A percentile compares a stretch with the other conserved stretches of the same genome.
These are phyloP conservation scores for Alternaria infectoria DNA, from an alignment of 2,329 filamentous ascomycete species.

Conservation along the genomic window DNA sequence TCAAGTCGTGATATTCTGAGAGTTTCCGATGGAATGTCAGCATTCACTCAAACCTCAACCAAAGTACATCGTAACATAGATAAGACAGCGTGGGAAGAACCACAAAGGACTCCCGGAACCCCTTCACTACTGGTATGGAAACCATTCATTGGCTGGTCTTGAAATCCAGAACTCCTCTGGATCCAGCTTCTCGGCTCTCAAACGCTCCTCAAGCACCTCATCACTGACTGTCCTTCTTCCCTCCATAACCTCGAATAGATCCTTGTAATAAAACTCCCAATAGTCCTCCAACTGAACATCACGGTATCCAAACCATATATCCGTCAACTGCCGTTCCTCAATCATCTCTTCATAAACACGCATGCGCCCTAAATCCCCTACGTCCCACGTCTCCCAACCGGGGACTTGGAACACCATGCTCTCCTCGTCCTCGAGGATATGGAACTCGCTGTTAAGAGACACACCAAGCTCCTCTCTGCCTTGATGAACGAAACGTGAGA, in stretches of 20 bases:
- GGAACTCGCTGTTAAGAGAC: rapidly evolving
- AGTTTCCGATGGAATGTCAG: not conserved
- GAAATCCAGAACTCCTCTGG: not conserved
- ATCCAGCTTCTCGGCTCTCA: not conserved
- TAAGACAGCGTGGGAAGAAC: not conserved
- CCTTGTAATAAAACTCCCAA: not conserved
- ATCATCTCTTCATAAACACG: not conserved
- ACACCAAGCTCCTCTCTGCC: not conserved
- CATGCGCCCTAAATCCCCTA: not conserved
- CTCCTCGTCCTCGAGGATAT: not conserved
- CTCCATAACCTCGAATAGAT: not conserved
- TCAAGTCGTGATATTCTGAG: not conserved
- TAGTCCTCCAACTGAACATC: not conserved
- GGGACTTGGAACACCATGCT: not conserved
- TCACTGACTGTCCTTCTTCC: not conserved
- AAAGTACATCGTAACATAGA: not conserved
- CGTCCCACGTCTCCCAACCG: not conserved
- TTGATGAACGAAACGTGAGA: not conserved
- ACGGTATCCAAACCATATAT: not conserved
- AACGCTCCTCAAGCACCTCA: not conserved
- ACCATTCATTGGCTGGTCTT: not conserved
- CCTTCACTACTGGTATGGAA: not conserved
- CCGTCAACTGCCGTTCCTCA: not conserved
- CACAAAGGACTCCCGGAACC: not conserved
- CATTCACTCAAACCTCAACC: not conserved